phyloP scores from a whole-genome alignment of 768 basidiomycete genomes.

The Termitomyces bulborhizus region DNA sequence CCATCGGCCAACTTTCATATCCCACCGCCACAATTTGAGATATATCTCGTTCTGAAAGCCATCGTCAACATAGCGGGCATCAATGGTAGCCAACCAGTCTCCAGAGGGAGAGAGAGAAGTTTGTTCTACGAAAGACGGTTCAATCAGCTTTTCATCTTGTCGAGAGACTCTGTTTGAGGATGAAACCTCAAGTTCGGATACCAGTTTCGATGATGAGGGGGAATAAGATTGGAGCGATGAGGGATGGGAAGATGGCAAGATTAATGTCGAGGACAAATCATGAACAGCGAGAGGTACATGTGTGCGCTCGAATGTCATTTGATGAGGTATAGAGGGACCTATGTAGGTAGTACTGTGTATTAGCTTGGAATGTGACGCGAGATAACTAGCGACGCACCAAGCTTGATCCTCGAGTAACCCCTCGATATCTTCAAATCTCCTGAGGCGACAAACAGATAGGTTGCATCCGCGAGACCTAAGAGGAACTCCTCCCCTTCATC shows the following conservation, averaged over 20 bases:
- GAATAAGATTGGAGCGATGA: constrained; percentile 93
- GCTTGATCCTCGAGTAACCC: constrained; percentile 70
- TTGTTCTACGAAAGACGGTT: constrained; percentile 70
- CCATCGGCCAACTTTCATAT: constrained; percentile 54
- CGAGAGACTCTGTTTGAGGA: constrained; percentile 89
- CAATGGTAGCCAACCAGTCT: constrained; percentile 90
- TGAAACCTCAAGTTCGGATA: constrained; percentile 87
- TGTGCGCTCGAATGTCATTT: constrained; percentile 33
- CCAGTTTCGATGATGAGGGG: constrained; percentile 57
- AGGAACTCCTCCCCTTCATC: constrained; percentile 70
- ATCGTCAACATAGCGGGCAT: constrained; percentile 64
- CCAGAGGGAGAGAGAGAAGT: constrained; percentile 62
- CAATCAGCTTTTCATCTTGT: constrained; percentile 69
- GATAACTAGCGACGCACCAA: constrained; percentile 38
- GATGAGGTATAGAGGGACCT: constrained; percentile 26
- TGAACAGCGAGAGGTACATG: constrained; percentile 73
- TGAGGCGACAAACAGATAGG: constrained; percentile 67
- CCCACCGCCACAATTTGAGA: constrained; percentile 92
- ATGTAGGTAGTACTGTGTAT: neutral
- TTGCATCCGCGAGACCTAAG: constrained; percentile 76
- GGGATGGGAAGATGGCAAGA: constrained; percentile 91
- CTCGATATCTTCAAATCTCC: constrained; percentile 66
- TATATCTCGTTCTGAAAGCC: constrained; percentile 63
- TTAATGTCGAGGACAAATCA: constrained; percentile 60
- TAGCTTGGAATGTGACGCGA: neutral